These are phyloP conservation scores for Sporisorium sorghi DNA, from an alignment of 1,284 basidiomycete genomes.

Conservation along the genomic window DNA sequence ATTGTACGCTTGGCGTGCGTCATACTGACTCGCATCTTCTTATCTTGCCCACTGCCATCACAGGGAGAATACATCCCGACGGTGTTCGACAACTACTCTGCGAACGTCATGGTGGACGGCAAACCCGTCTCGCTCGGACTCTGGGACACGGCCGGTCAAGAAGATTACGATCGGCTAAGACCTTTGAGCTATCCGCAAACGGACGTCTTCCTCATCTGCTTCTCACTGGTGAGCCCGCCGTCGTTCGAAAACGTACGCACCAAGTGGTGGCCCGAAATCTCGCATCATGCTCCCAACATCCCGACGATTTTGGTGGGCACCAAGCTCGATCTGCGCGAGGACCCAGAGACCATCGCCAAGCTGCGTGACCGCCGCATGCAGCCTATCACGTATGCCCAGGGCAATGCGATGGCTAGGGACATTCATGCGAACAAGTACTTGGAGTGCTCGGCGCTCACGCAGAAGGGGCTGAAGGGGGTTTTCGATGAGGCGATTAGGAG, in stretches of 20 bases:
- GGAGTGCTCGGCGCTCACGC: conserved; percentile 96
- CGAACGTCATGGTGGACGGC: conserved; percentile 94
- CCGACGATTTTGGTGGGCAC: conserved; percentile 93
- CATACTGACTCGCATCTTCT: background rate
- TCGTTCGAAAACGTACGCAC: conserved; percentile 98
- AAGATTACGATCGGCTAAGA: conserved; percentile 88
- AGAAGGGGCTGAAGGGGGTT: conserved; percentile 77
- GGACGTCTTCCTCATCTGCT: conserved; percentile 99
- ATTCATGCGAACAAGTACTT: conserved; percentile 91
- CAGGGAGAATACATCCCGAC: conserved; percentile 67
- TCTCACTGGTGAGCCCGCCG: conserved; percentile 95
- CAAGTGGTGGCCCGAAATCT: conserved; percentile 75
- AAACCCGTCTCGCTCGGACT: conserved; percentile 97
- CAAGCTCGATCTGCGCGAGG: conserved; percentile 96
- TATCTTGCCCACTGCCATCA: background rate
- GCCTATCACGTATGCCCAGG: conserved; percentile 91
- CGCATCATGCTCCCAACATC: conserved; percentile 94
- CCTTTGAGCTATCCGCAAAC: conserved; percentile 99
- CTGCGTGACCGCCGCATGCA: conserved; percentile 92
- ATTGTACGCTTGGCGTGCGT: too few species aligned
- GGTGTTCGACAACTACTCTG: conserved; percentile 94
- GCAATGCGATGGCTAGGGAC: conserved; percentile 88
- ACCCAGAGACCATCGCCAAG: conserved; percentile 89
- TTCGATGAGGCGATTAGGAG: conserved; percentile 68
- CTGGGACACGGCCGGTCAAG: conserved; percentile 74